Conservation (phyloP, 2,329 filamentous ascomycete species). For the Mariannaea elegans region DNA sequence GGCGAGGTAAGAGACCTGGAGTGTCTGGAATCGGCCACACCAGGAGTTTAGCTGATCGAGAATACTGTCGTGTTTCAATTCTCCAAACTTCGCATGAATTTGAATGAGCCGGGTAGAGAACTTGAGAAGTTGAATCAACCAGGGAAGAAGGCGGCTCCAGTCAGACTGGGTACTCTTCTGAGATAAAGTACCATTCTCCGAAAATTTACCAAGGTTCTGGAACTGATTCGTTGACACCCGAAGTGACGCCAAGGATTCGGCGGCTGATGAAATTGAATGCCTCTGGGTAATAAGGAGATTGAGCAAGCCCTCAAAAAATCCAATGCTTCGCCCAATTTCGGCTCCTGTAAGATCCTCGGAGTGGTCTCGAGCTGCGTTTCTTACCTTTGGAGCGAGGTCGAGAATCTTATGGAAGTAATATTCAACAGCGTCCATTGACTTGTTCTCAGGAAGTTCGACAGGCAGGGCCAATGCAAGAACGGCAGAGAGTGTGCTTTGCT, state of each 20-base stretch:
- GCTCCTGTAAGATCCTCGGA: slow-evolving; percentile 85
- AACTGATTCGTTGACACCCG: slow-evolving; percentile 49
- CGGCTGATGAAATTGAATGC: slow-evolving; percentile 52
- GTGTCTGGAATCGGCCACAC: slow-evolving; percentile 56
- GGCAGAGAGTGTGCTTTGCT: slow-evolving; percentile 75
- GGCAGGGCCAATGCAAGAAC: slow-evolving; percentile 70
- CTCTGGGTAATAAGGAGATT: slow-evolving; percentile 71
- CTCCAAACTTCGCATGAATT: slow-evolving; percentile 73
- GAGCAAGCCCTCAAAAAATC: slow-evolving; percentile 87
- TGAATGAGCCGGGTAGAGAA: slow-evolving; percentile 69
- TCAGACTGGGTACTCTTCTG: slow-evolving; percentile 31
- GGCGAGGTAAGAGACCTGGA: slow-evolving; percentile 52
- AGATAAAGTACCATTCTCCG: slow-evolving; percentile 35
- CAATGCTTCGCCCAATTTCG: slow-evolving; percentile 81
- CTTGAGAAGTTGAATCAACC: slow-evolving; percentile 75
- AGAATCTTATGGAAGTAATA: slow-evolving; percentile 83
- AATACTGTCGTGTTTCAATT: slow-evolving; percentile 55
- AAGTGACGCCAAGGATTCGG: slow-evolving; percentile 51
- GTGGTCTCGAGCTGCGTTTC: slow-evolving; percentile 75
- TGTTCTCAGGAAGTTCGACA: slow-evolving; percentile 44
- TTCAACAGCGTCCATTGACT: slow-evolving; percentile 57
- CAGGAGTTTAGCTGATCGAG: slow-evolving; percentile 58
- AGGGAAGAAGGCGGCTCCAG: slow-evolving; percentile 51
- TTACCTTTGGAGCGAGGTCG: slow-evolving; percentile 74
- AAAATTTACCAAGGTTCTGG: slow-evolving; percentile 44